Base-by-base conservation (phyloP, 257 asterid species). In the Oldenlandia corymbosa region DNA sequence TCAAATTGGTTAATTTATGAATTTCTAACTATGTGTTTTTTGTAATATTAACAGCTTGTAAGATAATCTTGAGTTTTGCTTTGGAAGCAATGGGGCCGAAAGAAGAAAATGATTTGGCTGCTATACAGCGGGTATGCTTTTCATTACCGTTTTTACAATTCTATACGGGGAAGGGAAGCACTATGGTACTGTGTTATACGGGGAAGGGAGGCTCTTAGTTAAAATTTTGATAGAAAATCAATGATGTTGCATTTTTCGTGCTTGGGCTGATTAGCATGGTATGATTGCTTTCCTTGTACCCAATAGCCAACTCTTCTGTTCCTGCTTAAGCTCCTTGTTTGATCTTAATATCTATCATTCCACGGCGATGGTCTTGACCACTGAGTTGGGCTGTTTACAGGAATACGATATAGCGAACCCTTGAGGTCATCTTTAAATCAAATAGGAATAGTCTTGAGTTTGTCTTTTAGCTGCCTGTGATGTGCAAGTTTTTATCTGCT, bases 11-110 rank as follows among this genome's bases (percentile, higher is more conserved):
- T 10, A 34, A 34, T 11, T 21, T 31, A 10, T 10, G 10, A 24
- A n/a, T 47, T 30, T 46, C 49, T 20, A 23, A 50, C 56, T 50
- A 20, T 41, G 43, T 37, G 1, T 4, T 7, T 17, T 10, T 8
- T 7, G 56, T 10, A 21, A 7, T 50, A 50, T 52, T 24, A 52
- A 14, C n/a, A 52, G 58, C 1, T 52, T 12, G 0, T 4, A 52
- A 20, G 58, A 45, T 45, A 54, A 54, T 2, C 45, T 61, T 27
- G 13, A 41, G 34, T 30, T 17, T 61, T 27, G 26, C 5, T 4
- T 49, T 50, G 63, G 52, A 10, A 14, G 64, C 42, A 10, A 70
- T 70, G 74, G 69, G 43, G 26, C 31, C 46, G 65, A 62, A 53
- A 27, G 74, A 55, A 54, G 69, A 62, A 28, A 43, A 24, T 39